Base-by-base conservation (phyloP, 257 asterid genomes). In the Apocynum venetum region DNA sequence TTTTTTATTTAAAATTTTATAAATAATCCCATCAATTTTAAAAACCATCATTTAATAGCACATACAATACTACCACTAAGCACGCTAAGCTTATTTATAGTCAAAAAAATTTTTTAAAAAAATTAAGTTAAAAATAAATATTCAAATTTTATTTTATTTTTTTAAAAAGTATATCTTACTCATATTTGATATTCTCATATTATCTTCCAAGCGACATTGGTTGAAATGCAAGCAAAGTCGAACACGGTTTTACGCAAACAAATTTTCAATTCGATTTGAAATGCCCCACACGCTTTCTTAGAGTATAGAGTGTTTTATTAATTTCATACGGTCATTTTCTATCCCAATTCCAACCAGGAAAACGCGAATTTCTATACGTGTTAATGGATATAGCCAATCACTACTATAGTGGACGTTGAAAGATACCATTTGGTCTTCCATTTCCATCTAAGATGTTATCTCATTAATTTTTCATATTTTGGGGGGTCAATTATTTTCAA, bases 211-310 rank as follows among this genome's bases (percentile, higher is more conserved):
- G 59, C 59, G 17, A 51, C 44, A 36, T 36, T 8, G n/a, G 65
- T 4, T 2, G 31, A 25, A 25, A 25, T 25, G 31, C 31, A 25
- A 25, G 31, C 31, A 25, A 25, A 25, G 31, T 25, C 31, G 52
- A 41, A 77, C 82, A 68, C 76, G 77, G 59, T 68, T 82, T 68
- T 51, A 7, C 61, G 67, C 46, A 17, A 67, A 14, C 6, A 43
- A 53, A 55, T 4, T 3, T 41, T 46, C 25, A 19, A 52, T 76
- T 25, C 5, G 31, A 25, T 25, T 25, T 25, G 25, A 2, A 43
- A 20, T 57, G 3, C 71, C 71, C 80, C 77, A 76, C 84, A 53
- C 75, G 84, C 72, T 80, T 80, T 6, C 72, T 60, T 80, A 13
- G 25, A 41, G 8, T 43, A 1, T 4, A 49, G 4, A 64, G 52